Conservation (phyloP, 1,284 basidiomycete genomes). For the Cryptococcus jaspeensis region DNA sequence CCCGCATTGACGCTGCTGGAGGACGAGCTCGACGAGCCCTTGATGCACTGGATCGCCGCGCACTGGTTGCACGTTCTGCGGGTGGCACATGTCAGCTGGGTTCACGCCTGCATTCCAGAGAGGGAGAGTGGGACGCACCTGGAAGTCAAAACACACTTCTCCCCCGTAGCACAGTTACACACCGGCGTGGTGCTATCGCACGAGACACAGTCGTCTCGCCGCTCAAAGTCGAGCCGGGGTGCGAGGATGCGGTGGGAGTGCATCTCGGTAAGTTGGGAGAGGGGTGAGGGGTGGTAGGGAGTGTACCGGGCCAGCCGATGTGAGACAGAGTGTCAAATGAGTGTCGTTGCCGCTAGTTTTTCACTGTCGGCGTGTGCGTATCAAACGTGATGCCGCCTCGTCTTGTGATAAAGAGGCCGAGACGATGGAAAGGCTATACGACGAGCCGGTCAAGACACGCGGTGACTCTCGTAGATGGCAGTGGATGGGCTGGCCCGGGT, state of each 20-base stretch:
- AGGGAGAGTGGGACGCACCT: slow-evolving; percentile 28
- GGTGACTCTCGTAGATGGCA: background rate
- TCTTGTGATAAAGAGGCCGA: background rate
- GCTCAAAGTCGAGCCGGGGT: background rate
- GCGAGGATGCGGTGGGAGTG: background rate
- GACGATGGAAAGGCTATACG: background rate
- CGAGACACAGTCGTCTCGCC: slow-evolving; percentile 28
- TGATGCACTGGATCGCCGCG: slow-evolving; percentile 41
- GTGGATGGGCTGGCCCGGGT: background rate
- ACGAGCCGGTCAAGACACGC: background rate
- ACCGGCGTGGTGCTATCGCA: slow-evolving; percentile 37
- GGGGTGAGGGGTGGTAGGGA: too few species aligned
- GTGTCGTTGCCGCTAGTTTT: background rate
- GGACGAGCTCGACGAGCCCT: slow-evolving; percentile 16
- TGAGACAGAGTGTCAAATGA: background rate
- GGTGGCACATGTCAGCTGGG: background rate
- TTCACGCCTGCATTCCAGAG: background rate
- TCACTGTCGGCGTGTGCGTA: background rate
- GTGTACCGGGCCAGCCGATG: slow-evolving; percentile 2
- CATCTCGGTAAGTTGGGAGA: background rate
- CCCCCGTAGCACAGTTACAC: slow-evolving; percentile 41
- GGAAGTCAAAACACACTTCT: slow-evolving; percentile 41
- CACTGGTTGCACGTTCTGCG: slow-evolving; percentile 47
- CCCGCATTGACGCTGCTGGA: slow-evolving; percentile 43
- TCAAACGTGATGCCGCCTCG: background rate